Evolutionary conservation across 441 rosid species (phyloP).

Genomic region (Populus hybrid): DNA sequence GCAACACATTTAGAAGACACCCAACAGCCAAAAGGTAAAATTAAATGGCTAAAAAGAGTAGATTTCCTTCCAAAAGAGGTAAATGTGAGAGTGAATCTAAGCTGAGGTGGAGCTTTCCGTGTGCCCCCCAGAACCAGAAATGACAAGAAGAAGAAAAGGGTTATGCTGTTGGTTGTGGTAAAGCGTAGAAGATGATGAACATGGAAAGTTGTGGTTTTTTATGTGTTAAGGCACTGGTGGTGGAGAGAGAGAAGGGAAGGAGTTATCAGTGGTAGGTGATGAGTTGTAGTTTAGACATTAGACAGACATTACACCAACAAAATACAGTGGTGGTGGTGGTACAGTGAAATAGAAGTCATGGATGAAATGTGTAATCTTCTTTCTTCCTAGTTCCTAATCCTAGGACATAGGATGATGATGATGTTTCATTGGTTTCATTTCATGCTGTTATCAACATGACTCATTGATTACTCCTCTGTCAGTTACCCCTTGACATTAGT

Average conservation of each 20-base stretch:
- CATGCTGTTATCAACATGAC: slow-evolving; percentile 33
- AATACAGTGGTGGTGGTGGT: slow-evolving; percentile 12
- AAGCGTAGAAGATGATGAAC: slow-evolving; percentile 7
- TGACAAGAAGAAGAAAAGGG: slow-evolving; percentile 24
- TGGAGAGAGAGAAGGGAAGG: slow-evolving; percentile 37
- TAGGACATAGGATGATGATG: background rate
- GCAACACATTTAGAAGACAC: slow-evolving; percentile 22
- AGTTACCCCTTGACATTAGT: background rate
- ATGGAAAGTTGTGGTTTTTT: background rate
- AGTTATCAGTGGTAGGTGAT: slow-evolving; percentile 63
- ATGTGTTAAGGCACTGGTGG: background rate
- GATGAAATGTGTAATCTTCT: slow-evolving; percentile 20
- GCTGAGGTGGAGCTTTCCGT: slow-evolving; percentile 61
- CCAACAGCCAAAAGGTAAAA: slow-evolving; percentile 21
- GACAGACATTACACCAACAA: slow-evolving; percentile 2
- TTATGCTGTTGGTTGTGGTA: slow-evolving; percentile 3
- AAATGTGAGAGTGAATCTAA: slow-evolving; percentile 52
- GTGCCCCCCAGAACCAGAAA: slow-evolving; percentile 32
- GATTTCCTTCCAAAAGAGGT: slow-evolving; percentile 28
- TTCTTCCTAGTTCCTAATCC: background rate
- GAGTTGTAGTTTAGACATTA: slow-evolving; percentile 27
- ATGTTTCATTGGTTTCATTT: background rate
- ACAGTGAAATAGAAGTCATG: slow-evolving; percentile 23
- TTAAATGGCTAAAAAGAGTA: slow-evolving; percentile 22
- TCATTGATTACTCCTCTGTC: background rate